These are phyloP conservation scores for Alloascoidea hylecoeti DNA, from an alignment of 805 yeast genomes.

Conservation along the genomic window DNA sequence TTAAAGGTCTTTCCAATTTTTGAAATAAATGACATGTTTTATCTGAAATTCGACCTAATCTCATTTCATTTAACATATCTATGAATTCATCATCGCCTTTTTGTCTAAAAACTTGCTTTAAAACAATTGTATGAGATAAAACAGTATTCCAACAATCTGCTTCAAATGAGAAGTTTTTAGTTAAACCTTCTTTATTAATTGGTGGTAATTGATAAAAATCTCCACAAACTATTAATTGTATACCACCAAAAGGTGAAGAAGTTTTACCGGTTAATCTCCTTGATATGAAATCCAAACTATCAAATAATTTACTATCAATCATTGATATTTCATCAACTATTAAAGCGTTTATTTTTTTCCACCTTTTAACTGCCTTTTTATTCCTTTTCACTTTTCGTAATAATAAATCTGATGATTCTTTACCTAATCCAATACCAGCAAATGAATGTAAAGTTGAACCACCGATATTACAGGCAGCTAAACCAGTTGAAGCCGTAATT, in stretches of 20 bases:
- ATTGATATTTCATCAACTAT: conserved; percentile 90
- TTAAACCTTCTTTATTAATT: conserved; percentile 30
- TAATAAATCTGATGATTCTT: conserved; percentile 30
- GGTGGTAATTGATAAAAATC: conserved; percentile 97
- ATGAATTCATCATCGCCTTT: conserved; percentile 65
- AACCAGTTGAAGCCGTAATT: conserved; percentile 89
- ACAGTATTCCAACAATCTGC: conserved; percentile 53
- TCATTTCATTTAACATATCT: conserved; percentile 64
- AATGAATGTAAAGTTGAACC: conserved; percentile 81
- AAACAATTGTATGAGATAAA: conserved; percentile 49
- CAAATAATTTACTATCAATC: conserved; percentile 72
- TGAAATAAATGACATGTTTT: conserved; percentile 33
- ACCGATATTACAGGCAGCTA: conserved; percentile 90
- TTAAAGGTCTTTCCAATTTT: conserved; percentile 38
- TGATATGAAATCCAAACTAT: conserved; percentile 63
- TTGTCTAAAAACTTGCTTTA: conserved; percentile 81
- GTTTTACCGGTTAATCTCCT: conserved; percentile 32
- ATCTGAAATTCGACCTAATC: conserved; percentile 52
- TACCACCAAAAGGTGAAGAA: conserved; percentile 78
- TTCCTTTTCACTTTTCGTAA: conserved; percentile 33
- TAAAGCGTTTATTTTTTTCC: conserved; percentile 58
- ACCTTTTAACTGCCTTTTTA: conserved; percentile 28
- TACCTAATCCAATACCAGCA: conserved; percentile 77
- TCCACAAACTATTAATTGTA: conserved; percentile 83
- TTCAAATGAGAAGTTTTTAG: conserved; percentile 57